Base-by-base conservation (phyloP, 1,139 yeast genomes). In the Yamadazyma diddensiae region DNA sequence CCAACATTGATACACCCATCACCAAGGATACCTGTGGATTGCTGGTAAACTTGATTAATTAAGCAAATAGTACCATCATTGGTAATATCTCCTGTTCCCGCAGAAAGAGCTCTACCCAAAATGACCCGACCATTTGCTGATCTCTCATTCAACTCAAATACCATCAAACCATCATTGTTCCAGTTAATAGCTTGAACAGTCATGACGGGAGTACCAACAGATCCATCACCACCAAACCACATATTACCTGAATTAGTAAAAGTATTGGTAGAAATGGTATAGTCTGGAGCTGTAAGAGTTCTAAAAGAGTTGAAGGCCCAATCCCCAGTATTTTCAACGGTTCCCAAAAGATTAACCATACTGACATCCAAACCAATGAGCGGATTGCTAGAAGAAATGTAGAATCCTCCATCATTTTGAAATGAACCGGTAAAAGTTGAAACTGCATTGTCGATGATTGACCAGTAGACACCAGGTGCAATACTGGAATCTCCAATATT, bases 21-120 rank as follows among this genome's bases (percentile, higher is more conserved):
- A 30, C 66, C 67, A 1, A 20, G 15, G 24, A 60, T 48, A 12
- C 32, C 33, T 14, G 60, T 49, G n/a, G 52, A 33, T 38, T 58
- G 64, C 21, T 39, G 41, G 38, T 53, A 59, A 7, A 38, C 48
- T 24, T 47, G 43, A 32, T 54, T 49, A 24, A 41, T 38, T 26
- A 59, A 47, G 49, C 66, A 60, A 33, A 61, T 57, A 24, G 53
- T 50, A 42, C 65, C 65, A 26, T 46, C 45, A 35, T 60, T 60
- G 16, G 44, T 45, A 23, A 63, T 50, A 13, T 46, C 30, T 7
- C 38, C 34, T 13, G 30, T 21, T 13, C 41, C 42, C 13, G 25
- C 21, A 11, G 38, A 34, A 18, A 36, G 24, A 9, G 49, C 30
- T 15, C 44, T 34, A 21, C 65, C 63, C 11, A 41, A 38, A 22